Conservation (phyloP, 2,329 filamentous ascomycete species). For the Aspergillus ochraceus region DNA sequence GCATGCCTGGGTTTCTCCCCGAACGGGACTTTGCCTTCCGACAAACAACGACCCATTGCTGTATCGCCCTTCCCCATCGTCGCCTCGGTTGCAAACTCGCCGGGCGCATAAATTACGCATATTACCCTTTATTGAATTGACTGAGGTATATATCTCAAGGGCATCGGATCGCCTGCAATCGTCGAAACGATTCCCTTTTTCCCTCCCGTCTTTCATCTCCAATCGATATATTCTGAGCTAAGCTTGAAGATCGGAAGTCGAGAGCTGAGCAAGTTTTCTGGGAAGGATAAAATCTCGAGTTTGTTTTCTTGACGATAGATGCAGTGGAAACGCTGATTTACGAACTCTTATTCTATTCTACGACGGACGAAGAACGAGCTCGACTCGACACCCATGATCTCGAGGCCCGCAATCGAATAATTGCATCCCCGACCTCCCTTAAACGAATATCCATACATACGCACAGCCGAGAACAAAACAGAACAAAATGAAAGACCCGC, state of each 20-base stretch:
- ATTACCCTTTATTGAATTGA: too few relatives aligned
- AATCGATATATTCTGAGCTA: neutral
- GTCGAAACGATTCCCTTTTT: neutral
- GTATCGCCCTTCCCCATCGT: neutral
- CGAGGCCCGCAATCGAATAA: neutral
- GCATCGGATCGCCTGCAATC: neutral
- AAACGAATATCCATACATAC: neutral
- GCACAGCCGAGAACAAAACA: neutral
- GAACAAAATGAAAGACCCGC: slow-evolving; percentile 33
- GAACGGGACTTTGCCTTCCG: slow-evolving; percentile 21
- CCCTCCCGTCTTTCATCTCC: neutral
- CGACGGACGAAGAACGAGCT: neutral
- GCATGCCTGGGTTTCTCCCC: slow-evolving; percentile 2
- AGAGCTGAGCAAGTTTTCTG: neutral
- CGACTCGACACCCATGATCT: neutral
- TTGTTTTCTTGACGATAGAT: neutral
- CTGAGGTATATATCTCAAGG: neutral
- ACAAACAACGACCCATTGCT: neutral
- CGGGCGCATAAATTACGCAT: too few relatives aligned
- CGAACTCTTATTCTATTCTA: neutral
- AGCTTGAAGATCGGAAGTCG: neutral
- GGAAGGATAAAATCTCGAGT: neutral
- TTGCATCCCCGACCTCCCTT: neutral
- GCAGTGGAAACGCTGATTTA: neutral
- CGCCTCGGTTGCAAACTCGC: too few relatives aligned